These are phyloP conservation scores for Elsinoe arachidis DNA, from an alignment of 2,329 filamentous ascomycete species.

Conservation along the genomic window DNA sequence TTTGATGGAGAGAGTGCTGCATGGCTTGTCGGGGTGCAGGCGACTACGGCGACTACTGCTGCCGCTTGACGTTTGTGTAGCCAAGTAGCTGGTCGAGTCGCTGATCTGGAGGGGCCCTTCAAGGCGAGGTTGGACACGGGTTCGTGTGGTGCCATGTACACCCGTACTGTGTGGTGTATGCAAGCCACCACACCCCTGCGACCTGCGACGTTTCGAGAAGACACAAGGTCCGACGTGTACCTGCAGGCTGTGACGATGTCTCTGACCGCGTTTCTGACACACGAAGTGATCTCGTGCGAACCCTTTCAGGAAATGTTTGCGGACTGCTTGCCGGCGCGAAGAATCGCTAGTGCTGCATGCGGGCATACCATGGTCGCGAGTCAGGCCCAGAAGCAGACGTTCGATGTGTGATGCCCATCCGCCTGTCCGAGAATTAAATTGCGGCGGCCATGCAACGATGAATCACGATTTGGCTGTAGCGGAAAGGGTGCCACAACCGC, in stretches of 20 bases:
- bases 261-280: constrained; percentile 1
- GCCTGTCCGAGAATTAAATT: constrained; percentile 6
- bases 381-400: neutral
- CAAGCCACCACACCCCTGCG: neutral
- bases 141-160: neutral
- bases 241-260: constrained; percentile 2
- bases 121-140: neutral
- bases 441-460: neutral
- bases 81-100: neutral
- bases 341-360: neutral
- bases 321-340: neutral
- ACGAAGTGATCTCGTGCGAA: neutral
- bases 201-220: constrained; percentile 5
- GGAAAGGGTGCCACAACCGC: neutral
- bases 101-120: neutral
- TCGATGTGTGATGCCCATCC: neutral
- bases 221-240: neutral
- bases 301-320: neutral
- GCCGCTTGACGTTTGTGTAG: constrained; percentile 1
- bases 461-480: neutral
- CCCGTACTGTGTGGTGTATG: neutral
- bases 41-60: neutral
- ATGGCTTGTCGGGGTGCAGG: neutral
- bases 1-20: neutral
- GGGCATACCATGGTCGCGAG: neutral